These are phyloP conservation scores for Corylus heterophylla DNA, from an alignment of 306 rosid species.

Conservation along the genomic window DNA sequence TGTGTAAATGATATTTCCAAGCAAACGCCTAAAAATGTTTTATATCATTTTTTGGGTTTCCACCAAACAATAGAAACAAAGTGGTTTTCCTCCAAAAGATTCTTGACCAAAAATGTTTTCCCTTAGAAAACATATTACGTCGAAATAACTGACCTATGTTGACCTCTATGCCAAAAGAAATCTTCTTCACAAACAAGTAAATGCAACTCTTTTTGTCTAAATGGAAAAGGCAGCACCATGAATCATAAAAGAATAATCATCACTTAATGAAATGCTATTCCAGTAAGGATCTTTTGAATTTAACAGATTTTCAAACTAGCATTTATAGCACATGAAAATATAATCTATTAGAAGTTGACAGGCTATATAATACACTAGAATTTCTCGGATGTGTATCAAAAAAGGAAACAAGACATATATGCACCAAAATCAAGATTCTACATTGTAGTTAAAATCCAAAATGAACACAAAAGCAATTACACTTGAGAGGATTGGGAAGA, in stretches of 20 bases:
- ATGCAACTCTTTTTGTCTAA: background rate
- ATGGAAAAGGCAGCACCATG: background rate
- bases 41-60: too few species aligned
- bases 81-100: too few species aligned
- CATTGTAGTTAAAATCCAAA: background rate
- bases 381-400: background rate
- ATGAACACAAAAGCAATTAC: background rate
- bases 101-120: too few species aligned
- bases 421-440: background rate
- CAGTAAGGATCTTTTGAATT: background rate
- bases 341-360: background rate
- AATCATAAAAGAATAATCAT: background rate
- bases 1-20: too few species aligned
- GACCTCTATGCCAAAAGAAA: background rate
- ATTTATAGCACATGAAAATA: background rate
- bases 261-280: background rate
- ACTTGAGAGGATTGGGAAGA: background rate
- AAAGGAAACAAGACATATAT: background rate
- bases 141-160: background rate
- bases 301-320: background rate
- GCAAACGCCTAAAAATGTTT: too few species aligned
- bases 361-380: background rate
- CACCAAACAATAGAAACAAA: too few species aligned
- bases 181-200: slow-evolving; percentile 2
- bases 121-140: too few species aligned